Conservation (phyloP, 2,329 filamentous ascomycete genomes). For the Penicillium sp. region DNA sequence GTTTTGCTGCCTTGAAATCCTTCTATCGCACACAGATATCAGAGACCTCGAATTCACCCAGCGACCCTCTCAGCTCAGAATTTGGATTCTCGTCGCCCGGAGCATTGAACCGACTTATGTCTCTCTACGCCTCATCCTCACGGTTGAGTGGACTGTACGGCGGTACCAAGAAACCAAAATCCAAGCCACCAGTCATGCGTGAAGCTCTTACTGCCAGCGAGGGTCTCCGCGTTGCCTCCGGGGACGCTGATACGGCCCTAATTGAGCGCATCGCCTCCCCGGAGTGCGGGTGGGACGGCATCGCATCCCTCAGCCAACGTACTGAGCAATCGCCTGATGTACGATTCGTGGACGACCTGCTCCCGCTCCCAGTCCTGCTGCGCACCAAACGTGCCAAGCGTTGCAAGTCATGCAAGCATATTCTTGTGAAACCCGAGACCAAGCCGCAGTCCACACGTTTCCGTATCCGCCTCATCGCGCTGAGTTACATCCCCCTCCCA, state of each 20-base stretch:
- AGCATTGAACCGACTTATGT: constrained; percentile 86
- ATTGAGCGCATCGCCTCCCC: constrained; percentile 61
- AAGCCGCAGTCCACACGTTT: constrained; percentile 89
- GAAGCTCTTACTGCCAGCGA: constrained; percentile 73
- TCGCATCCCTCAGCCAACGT: constrained; percentile 57
- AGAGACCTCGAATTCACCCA: constrained; percentile 57
- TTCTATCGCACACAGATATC: constrained; percentile 83
- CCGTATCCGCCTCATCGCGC: constrained; percentile 87
- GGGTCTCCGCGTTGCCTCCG: constrained; percentile 65
- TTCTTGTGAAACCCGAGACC: constrained; percentile 89
- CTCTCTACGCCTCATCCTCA: constrained; percentile 68
- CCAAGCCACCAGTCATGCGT: constrained; percentile 72
- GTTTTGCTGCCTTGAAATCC: constrained; percentile 71
- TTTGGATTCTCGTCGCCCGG: constrained; percentile 69
- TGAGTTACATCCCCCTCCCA: constrained; percentile 83
- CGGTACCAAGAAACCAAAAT: constrained; percentile 63
- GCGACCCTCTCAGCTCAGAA: constrained; percentile 54
- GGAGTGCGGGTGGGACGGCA: constrained; percentile 63
- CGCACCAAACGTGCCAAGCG: constrained; percentile 93
- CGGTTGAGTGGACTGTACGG: constrained; percentile 57
- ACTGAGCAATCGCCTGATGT: constrained; percentile 52
- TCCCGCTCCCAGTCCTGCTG: constrained; percentile 78
- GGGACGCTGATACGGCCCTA: constrained; percentile 61
- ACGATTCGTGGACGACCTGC: constrained; percentile 71
- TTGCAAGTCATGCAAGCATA: constrained; percentile 89